Conservation (phyloP, 495 filamentous ascomycete genomes). For the Venustampulla echinocandica region DNA sequence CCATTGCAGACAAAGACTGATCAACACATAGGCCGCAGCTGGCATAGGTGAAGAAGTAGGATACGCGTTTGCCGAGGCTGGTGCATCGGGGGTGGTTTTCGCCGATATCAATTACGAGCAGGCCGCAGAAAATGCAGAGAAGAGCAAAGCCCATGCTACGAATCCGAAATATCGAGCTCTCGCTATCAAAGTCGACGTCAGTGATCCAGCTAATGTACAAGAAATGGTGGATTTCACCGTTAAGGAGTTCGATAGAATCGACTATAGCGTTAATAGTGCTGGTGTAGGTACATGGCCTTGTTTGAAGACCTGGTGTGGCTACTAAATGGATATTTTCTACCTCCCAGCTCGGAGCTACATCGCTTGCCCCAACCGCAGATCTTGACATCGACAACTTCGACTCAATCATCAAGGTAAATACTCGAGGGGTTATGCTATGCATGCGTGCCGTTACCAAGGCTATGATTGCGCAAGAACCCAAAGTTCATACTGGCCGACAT, state of each 20-base stretch:
- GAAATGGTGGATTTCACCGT: constrained; percentile 23
- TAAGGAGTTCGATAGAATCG: constrained; percentile 27
- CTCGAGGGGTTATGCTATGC: constrained; percentile 14
- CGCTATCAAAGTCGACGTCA: constrained; percentile 27
- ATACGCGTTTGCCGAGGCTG: constrained; percentile 28
- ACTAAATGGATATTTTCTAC: neutral
- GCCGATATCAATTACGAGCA: constrained; percentile 29
- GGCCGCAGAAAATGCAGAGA: constrained; percentile 21
- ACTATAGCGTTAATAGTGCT: constrained; percentile 32
- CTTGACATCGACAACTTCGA: constrained; percentile 12
- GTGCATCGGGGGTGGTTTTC: constrained; percentile 28
- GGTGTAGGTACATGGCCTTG: constrained; percentile 20
- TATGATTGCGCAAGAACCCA: constrained; percentile 14
- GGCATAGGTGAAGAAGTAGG: constrained; percentile 30
- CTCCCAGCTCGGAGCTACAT: constrained; percentile 8
- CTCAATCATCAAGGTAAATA: constrained; percentile 16
- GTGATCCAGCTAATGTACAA: constrained; percentile 24
- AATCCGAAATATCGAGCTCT: constrained; percentile 24
- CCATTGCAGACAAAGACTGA: neutral
- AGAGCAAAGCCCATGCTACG: constrained; percentile 21
- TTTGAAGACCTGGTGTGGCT: too few relatives aligned
- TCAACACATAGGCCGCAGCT: neutral
- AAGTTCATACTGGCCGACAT: neutral
- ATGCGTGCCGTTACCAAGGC: constrained; percentile 8
- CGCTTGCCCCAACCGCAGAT: neutral